phyloP scores from a whole-genome alignment of 2,329 filamentous ascomycete genomes.

The Ceratocystis destructans region DNA sequence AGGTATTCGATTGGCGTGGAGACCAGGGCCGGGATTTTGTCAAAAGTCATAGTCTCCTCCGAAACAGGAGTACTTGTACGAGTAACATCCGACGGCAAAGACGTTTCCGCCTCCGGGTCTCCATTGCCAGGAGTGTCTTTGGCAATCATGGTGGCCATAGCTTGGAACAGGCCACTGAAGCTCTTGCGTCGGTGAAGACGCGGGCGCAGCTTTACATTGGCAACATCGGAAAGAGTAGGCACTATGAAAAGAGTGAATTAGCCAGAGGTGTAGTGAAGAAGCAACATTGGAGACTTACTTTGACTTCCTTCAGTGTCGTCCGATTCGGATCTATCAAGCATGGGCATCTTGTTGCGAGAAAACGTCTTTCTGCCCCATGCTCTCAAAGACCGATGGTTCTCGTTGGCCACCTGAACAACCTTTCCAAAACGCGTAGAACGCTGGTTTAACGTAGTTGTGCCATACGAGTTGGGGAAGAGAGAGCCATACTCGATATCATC shows the following conservation, averaged over 20 bases:
- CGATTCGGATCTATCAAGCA: conserved; percentile 14
- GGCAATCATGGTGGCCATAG: conserved; percentile 15
- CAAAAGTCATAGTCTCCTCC: conserved; percentile 5
- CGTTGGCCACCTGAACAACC: conserved; percentile 10
- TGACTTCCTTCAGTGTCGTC: conserved; percentile 10
- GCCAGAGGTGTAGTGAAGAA: neutral
- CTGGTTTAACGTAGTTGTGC: conserved; percentile 12
- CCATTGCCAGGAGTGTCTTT: conserved; percentile 3
- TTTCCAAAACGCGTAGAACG: conserved; percentile 7
- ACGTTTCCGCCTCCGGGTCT: neutral
- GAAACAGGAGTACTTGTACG: neutral
- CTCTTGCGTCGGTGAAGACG: conserved; percentile 16
- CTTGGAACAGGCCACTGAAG: conserved; percentile 15
- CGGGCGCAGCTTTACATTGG: conserved; percentile 8
- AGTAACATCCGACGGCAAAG: neutral
- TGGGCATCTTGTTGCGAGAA: conserved; percentile 12
- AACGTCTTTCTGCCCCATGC: conserved; percentile 18
- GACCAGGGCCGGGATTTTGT: neutral
- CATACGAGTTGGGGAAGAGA: conserved; percentile 16
- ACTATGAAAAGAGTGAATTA: neutral
- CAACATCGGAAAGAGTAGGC: neutral
- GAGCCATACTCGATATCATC: conserved; percentile 18
- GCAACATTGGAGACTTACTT: neutral
- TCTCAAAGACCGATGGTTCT: conserved; percentile 17
- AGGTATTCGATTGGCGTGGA: conserved; percentile 14